phyloP scores from a whole-genome alignment of 2,329 filamentous ascomycete genomes.

The Lecanicillium sp. region DNA sequence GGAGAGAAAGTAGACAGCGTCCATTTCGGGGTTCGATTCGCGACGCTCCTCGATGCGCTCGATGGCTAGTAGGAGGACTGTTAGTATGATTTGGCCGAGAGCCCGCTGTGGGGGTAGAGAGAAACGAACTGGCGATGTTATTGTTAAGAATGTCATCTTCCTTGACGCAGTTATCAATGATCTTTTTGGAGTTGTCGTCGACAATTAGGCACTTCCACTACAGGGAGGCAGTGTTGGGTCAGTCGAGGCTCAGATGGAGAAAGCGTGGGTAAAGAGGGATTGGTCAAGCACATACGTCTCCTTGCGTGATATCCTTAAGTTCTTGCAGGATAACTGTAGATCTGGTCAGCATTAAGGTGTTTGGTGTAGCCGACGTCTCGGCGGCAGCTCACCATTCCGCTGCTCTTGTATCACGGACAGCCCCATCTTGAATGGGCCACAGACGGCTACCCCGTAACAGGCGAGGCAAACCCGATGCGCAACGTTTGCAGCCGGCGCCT shows the following conservation, averaged over 20 bases:
- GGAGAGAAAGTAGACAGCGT: slow-evolving; percentile 87
- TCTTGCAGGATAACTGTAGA: slow-evolving; percentile 27
- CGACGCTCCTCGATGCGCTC: slow-evolving; percentile 86
- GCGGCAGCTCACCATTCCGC: slow-evolving; percentile 34
- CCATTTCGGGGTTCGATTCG: slow-evolving; percentile 78
- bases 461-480: no score
- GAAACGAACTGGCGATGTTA: slow-evolving; percentile 78
- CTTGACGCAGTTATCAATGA: slow-evolving; percentile 84
- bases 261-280: slow-evolving; percentile 1
- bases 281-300: slow-evolving; percentile 67
- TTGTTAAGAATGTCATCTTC: slow-evolving; percentile 96
- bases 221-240: background rate
- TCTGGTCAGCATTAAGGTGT: slow-evolving; percentile 12
- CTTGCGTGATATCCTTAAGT: slow-evolving; percentile 69
- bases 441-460: slow-evolving; percentile 1
- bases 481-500: no score
- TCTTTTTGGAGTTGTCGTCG: slow-evolving; percentile 73
- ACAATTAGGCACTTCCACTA: slow-evolving; percentile 97
- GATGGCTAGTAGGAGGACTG: slow-evolving; percentile 57
- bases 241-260: slow-evolving; percentile 1
- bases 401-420: slow-evolving; percentile 80
- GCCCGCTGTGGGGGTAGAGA: background rate
- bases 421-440: slow-evolving; percentile 54
- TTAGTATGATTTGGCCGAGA: slow-evolving; percentile 8
- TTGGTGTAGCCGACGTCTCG: background rate